Evolutionary conservation across 179 eudicot genomes (phyloP).

Genomic region (Gypsophila paniculata): DNA sequence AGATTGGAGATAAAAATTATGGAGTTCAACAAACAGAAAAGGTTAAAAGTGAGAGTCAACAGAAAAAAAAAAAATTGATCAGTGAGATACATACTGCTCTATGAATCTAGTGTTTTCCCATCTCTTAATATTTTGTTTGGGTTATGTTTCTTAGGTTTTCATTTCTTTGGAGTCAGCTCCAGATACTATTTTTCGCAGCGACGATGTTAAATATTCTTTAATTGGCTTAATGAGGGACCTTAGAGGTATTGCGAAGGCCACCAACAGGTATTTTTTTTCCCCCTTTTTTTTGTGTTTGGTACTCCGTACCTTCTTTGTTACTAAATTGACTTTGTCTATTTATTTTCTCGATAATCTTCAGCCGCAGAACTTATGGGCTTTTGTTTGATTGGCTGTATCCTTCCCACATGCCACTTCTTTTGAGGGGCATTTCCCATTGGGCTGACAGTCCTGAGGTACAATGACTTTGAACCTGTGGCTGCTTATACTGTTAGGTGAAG

Average conservation of each 20-base stretch:
- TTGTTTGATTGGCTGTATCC: conserved; percentile 99
- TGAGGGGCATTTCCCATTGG: conserved; percentile 93
- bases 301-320: conserved; percentile 4
- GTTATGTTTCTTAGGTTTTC: conserved; percentile 51
- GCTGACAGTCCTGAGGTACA: conserved; percentile 95
- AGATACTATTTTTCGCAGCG: conserved; percentile 77
- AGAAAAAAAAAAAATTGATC: background rate
- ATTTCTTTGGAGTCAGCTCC: conserved; percentile 68
- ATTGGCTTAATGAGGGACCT: conserved; percentile 95
- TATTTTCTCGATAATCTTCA: conserved; percentile 35
- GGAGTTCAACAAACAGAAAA: background rate
- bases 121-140: conserved; percentile 19
- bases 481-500: conserved; percentile 5
- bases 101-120: conserved; percentile 5
- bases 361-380: conserved; percentile 88
- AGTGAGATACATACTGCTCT: background rate
- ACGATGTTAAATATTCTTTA: conserved; percentile 68
- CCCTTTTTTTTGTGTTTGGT: background rate
- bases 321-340: conserved; percentile 8
- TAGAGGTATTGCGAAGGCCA: conserved; percentile 95
- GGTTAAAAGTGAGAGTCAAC: background rate
- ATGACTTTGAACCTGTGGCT: conserved; percentile 2
- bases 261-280: conserved; percentile 53
- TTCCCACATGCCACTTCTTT: conserved; percentile 75
- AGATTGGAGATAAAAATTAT: background rate